phyloP scores from a whole-genome alignment of 495 filamentous ascomycete genomes.

The Evansstolkia leycettana region DNA sequence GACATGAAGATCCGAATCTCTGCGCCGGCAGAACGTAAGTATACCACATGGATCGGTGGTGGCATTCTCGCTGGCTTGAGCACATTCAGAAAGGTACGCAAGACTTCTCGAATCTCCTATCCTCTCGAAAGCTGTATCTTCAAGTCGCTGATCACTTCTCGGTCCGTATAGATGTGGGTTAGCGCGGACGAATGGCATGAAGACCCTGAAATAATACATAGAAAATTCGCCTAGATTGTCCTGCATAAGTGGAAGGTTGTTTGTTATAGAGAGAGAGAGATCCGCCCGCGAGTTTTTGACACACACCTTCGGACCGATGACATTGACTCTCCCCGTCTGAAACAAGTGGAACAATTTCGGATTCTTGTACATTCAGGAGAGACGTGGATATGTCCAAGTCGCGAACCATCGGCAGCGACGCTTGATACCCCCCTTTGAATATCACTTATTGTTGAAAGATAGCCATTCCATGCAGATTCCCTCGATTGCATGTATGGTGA shows the following conservation, averaged over 20 bases:
- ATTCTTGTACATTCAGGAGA: neutral
- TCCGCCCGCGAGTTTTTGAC: no score
- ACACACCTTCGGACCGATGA: no score
- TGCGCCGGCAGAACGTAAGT: constrained; percentile 92
- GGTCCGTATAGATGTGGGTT: constrained; percentile 89
- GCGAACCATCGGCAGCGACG: neutral
- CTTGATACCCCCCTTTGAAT: neutral
- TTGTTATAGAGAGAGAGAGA: no score
- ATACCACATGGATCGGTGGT: constrained; percentile 97
- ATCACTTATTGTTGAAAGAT: no score
- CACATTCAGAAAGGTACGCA: constrained; percentile 86
- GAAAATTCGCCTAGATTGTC: constrained; percentile 67
- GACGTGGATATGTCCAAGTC: neutral
- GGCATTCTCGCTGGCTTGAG: constrained; percentile 95
- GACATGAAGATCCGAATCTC: constrained; percentile 99
- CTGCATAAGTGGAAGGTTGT: no score
- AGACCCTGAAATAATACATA: constrained; percentile 96
- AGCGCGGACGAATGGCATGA: constrained; percentile 99
- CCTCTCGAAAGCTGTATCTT: neutral
- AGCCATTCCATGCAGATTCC: no score
- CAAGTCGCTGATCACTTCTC: constrained; percentile 4
- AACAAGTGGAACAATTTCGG: no score
- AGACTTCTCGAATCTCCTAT: no score
- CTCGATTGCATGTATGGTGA: no score
- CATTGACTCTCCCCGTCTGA: no score